Evolutionary conservation across 192 early-diverging fungal genomes (phyloP).

Genomic region (Cladochytrium replicatum): DNA sequence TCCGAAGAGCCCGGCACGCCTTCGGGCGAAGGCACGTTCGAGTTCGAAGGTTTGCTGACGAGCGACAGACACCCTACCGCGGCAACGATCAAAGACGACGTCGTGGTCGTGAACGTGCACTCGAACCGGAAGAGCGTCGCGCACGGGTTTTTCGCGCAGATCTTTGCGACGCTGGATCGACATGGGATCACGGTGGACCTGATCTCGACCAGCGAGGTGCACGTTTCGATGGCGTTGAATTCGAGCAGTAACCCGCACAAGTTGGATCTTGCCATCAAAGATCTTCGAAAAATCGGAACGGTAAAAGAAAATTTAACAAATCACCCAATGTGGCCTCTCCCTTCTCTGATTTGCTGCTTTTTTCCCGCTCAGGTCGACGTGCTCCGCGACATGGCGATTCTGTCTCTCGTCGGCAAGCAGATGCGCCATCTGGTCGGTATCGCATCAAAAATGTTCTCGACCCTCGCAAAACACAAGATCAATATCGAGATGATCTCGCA

Average conservation of each 20-base stretch:
- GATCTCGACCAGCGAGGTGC: conserved; percentile 87
- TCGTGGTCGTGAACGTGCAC: conserved; percentile 92
- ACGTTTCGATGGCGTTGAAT: conserved; percentile 64
- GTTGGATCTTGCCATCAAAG: conserved; percentile 67
- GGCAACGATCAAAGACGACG: conserved; percentile 97
- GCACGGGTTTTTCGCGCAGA: conserved; percentile 96
- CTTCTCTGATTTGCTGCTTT: not conserved
- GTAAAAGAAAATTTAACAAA: conserved; percentile 25
- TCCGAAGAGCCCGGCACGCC: too few species aligned
- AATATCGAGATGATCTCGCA: conserved; percentile 99
- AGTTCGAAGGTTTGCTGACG: not conserved
- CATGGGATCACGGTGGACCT: conserved; percentile 85
- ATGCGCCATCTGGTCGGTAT: conserved; percentile 98
- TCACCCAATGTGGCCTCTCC: too few species aligned
- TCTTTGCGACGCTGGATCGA: conserved; percentile 82
- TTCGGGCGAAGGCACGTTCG: not conserved
- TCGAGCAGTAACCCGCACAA: conserved; percentile 40
- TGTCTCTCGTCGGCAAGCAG: conserved; percentile 89
- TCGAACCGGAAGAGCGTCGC: conserved; percentile 92
- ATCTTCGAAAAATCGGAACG: conserved; percentile 67
- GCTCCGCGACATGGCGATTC: conserved; percentile 81
- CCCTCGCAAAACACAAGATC: conserved; percentile 72
- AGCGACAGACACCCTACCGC: conserved; percentile 73
- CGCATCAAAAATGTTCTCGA: conserved; percentile 86
- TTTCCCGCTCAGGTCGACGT: conserved; percentile 55